These are phyloP conservation scores for Elongisporangium undulatum DNA, from an alignment of 352 stramenopile species.

Conservation along the genomic window DNA sequence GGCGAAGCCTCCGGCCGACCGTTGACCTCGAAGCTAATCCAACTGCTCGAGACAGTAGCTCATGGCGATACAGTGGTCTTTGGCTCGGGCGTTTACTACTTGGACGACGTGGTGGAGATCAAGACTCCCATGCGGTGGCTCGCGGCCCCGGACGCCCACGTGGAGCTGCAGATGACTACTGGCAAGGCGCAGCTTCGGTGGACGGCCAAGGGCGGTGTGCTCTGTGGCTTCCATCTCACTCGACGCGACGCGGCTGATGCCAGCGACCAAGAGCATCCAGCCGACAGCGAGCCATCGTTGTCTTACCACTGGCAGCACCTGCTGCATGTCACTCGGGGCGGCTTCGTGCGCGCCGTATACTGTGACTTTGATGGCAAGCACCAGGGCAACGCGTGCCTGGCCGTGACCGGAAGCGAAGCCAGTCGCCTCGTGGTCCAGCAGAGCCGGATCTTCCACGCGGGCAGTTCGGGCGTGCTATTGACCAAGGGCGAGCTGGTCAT, in stretches of 20 bases:
- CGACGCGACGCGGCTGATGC: constrained; percentile 16
- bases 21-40: constrained; percentile 13
- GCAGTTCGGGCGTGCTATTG: constrained; percentile 59
- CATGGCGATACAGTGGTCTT: constrained; percentile 62
- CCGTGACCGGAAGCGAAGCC: constrained; percentile 36
- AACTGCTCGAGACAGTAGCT: constrained; percentile 19
- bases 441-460: constrained; percentile 47
- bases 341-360: constrained; percentile 44
- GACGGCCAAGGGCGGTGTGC: constrained; percentile 48
- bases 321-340: constrained; percentile 36
- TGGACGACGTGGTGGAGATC: constrained; percentile 48
- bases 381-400: constrained; percentile 58
- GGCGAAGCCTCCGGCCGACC: background rate
- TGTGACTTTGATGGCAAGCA: constrained; percentile 69
- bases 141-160: constrained; percentile 46
- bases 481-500: constrained; percentile 54
- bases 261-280: constrained; percentile 7
- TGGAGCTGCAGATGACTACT: constrained; percentile 66
- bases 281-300: constrained; percentile 12
- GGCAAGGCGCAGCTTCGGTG: constrained; percentile 43
- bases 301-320: constrained; percentile 59
- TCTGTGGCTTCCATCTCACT: constrained; percentile 64
- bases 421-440: constrained; percentile 52
- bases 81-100: constrained; percentile 52
- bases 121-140: constrained; percentile 40